Conservation (phyloP, 192 early-diverging fungal species). For the Backusella mclennaniae region DNA sequence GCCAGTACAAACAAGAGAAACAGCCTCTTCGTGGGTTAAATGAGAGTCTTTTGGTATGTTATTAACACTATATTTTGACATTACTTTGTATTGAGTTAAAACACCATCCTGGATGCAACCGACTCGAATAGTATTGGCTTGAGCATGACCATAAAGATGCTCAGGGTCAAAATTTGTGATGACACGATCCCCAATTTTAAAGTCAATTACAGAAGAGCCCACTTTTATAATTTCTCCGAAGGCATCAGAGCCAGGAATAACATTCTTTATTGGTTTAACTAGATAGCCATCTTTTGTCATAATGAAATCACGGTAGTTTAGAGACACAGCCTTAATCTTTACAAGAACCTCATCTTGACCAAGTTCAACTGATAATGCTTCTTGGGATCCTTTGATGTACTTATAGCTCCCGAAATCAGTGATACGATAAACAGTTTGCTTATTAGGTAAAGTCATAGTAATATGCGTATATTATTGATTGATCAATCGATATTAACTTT, state of each 20-base stretch:
- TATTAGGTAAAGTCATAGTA: not conserved
- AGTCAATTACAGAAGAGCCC: not conserved
- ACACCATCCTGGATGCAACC: conserved; percentile 9
- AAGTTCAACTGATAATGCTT: not conserved
- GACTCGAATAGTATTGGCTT: not conserved
- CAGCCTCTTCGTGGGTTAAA: conserved; percentile 1
- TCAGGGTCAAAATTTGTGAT: conserved; percentile 8
- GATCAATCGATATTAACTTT: too few relatives aligned
- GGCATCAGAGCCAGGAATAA: conserved; percentile 20
- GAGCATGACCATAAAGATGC: not conserved
- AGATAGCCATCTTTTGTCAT: not conserved
- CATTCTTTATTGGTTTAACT: not conserved
- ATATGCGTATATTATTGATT: too few relatives aligned
- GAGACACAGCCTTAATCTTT: not conserved
- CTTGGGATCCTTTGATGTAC: not conserved
- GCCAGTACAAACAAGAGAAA: conserved; percentile 19
- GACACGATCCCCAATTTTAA: conserved; percentile 16
- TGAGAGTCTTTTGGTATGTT: conserved; percentile 3
- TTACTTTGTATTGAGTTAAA: not conserved
- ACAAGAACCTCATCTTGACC: not conserved
- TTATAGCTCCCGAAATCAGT: not conserved
- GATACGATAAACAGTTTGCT: not conserved
- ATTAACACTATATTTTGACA: not conserved
- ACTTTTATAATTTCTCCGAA: conserved; percentile 10
- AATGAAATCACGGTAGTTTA: conserved; percentile 8